Percentiles rank a stretch among this genome's conserved stretches.
These are phyloP conservation scores for Prototheca wickerhamii DNA, from an alignment of 163 green algal species.

Conservation along the genomic window DNA sequence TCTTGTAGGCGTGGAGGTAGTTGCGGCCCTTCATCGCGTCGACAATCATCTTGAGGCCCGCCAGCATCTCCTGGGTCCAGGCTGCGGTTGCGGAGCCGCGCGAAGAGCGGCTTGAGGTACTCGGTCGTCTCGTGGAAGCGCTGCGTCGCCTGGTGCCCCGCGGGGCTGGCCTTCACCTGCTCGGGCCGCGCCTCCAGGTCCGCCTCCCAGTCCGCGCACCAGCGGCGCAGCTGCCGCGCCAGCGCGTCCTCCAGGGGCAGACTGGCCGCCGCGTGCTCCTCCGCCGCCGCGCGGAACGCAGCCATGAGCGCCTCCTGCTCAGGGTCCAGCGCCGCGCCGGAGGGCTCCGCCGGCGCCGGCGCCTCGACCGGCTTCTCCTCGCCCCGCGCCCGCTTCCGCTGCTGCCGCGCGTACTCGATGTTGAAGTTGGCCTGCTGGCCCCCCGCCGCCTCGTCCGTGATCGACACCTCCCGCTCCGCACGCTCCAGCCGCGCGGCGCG, in stretches of 20 bases:
- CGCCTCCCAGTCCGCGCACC: conserved; percentile 69
- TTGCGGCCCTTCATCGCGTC: conserved; percentile 62
- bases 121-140: conserved; percentile 73
- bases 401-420: conserved; percentile 1
- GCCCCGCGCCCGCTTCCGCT: background rate
- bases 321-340: background rate
- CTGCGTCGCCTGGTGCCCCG: conserved; percentile 55
- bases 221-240: conserved; percentile 43
- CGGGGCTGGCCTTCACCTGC: conserved; percentile 42
- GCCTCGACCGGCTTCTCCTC: conserved; percentile 37
- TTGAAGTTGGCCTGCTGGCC: conserved; percentile 6
- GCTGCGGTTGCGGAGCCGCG: conserved; percentile 52
- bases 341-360: conserved; percentile 20
- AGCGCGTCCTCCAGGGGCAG: conserved; percentile 69
- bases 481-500: conserved; percentile 12
- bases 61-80: conserved; percentile 56
- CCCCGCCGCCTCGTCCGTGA: conserved; percentile 15
- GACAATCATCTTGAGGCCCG: conserved; percentile 72
- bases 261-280: conserved; percentile 34
- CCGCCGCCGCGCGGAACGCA: conserved; percentile 16
- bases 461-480: conserved; percentile 15
- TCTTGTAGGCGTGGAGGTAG: conserved; percentile 73
- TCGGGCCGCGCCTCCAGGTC: conserved; percentile 66
- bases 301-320: conserved; percentile 18
- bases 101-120: conserved; percentile 83